A percentile compares a stretch with the other conserved stretches of the same genome.
Conservation (phyloP, 2,329 filamentous ascomycete species). For the Huntiella abstrusa region DNA sequence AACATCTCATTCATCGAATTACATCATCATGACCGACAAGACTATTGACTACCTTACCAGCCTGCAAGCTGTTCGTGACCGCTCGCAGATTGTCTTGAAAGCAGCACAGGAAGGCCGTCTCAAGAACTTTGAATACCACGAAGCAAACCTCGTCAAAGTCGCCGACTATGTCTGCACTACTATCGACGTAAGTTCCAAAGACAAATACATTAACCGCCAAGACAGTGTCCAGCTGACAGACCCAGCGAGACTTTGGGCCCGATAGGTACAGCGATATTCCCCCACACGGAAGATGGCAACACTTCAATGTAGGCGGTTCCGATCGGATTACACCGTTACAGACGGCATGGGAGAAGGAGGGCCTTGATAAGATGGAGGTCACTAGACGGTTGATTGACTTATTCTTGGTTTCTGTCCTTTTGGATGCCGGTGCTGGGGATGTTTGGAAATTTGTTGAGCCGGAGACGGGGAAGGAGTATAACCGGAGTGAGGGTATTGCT, state of each 20-base stretch:
- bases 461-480: slow-evolving; percentile 18
- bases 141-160: slow-evolving; percentile 20
- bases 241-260: slow-evolving; percentile 32
- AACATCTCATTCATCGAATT: neutral
- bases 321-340: slow-evolving; percentile 28
- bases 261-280: slow-evolving; percentile 27
- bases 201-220: neutral
- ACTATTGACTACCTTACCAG: slow-evolving; percentile 19
- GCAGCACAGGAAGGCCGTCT: slow-evolving; percentile 22
- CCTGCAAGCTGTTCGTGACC: slow-evolving; percentile 20
- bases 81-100: slow-evolving; percentile 17
- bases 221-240: neutral
- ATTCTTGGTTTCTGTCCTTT: slow-evolving; percentile 40
- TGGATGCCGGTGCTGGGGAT: slow-evolving; percentile 36
- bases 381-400: slow-evolving; percentile 38
- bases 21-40: slow-evolving; percentile 4
- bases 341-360: slow-evolving; percentile 24
- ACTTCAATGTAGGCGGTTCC: slow-evolving; percentile 38
- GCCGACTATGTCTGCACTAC: slow-evolving; percentile 25
- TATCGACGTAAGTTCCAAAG: slow-evolving; percentile 20
- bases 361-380: slow-evolving; percentile 25
- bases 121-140: slow-evolving; percentile 24
- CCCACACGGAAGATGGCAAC: slow-evolving; percentile 41
- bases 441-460: slow-evolving; percentile 28
- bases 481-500: slow-evolving; percentile 31